Evolutionary conservation across 2,329 filamentous ascomycete species (phyloP), one percentile per base, ranked within the genome.

Genomic region (Exophiala oligosperma): DNA sequence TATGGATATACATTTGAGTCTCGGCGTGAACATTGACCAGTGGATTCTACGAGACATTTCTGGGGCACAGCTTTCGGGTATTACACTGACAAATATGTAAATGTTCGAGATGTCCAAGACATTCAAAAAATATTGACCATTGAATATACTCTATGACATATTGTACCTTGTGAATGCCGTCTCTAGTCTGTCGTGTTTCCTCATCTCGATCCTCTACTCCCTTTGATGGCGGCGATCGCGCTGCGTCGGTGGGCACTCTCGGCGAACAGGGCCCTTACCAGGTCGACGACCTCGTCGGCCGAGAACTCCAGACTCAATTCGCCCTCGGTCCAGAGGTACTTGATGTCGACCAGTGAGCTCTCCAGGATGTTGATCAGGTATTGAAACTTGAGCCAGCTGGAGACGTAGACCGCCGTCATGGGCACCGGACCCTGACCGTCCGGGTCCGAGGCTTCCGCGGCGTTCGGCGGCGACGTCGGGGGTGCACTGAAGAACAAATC

Each of bases 301-400:
- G 79, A 79, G 72, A 87, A 87, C 67, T 87, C 84, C 55, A 86
- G 68, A 59, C 80, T 81, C 65, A 88, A 66, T 69, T 85, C 85
- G n/a, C 83, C 83, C 64, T 88, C 84, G 2, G 77, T 78, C 85
- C 85, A 88, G 44, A 87, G 69, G 62, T 82, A 87, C 66, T 82
- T 85, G 72, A 88, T 87, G 66, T 88, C 85, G 21, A 82, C 84
- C 14, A 88, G 72, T 49, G 79, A 84, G 55, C 81, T 81, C 54
- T 87, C 85, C 52, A 88, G 69, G 46, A 88, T 85, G 64, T 87
- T 85, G 43, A 79, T 74, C 52, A 88, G 68, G 64, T 87, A 87
- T 68, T 86, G 84, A 67, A 87, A 87, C 59, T 84, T 84, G 61
- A 87, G 75, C 85, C 85, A 88, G 62, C 81, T 82, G 3, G 81